These are phyloP conservation scores for Pseudopyrenochaeta lycopersici DNA, from an alignment of 2,329 filamentous ascomycete species.

Conservation along the genomic window DNA sequence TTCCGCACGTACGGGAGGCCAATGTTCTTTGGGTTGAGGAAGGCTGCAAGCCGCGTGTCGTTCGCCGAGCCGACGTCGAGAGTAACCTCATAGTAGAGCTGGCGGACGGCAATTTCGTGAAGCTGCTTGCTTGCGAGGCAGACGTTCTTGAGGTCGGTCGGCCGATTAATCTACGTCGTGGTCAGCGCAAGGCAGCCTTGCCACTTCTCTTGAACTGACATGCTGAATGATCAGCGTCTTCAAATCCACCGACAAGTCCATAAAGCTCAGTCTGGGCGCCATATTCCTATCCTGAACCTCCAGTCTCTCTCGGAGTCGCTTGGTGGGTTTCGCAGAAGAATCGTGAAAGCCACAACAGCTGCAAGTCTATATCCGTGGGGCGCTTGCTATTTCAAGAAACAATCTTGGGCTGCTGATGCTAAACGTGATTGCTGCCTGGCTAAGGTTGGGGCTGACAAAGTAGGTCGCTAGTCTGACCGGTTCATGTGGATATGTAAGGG, in stretches of 20 bases:
- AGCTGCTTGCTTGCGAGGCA: constrained; percentile 59
- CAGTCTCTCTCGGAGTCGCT: background rate
- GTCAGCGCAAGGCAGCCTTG: constrained; percentile 7
- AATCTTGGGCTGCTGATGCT: background rate
- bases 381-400: background rate
- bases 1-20: constrained; percentile 58
- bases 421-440: constrained; percentile 7
- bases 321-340: background rate
- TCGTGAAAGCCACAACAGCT: background rate
- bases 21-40: constrained; percentile 58
- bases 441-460: background rate
- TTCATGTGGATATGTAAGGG: constrained; percentile 6
- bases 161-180: constrained; percentile 51
- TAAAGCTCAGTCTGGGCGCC: constrained; percentile 39
- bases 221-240: constrained; percentile 52
- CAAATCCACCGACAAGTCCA: constrained; percentile 48
- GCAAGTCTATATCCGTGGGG: background rate
- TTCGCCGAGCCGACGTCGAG: constrained; percentile 57
- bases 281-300: constrained; percentile 20
- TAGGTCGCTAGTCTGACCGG: constrained; percentile 14
- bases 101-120: constrained; percentile 56
- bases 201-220: constrained; percentile 32
- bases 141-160: constrained; percentile 58
- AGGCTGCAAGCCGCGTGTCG: constrained; percentile 55
- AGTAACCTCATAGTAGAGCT: constrained; percentile 57